A percentile compares a stretch with the other conserved stretches of the same genome.
Evolutionary conservation across 2,329 filamentous ascomycete genomes (phyloP).

Genomic region (Exophiala sp.): DNA sequence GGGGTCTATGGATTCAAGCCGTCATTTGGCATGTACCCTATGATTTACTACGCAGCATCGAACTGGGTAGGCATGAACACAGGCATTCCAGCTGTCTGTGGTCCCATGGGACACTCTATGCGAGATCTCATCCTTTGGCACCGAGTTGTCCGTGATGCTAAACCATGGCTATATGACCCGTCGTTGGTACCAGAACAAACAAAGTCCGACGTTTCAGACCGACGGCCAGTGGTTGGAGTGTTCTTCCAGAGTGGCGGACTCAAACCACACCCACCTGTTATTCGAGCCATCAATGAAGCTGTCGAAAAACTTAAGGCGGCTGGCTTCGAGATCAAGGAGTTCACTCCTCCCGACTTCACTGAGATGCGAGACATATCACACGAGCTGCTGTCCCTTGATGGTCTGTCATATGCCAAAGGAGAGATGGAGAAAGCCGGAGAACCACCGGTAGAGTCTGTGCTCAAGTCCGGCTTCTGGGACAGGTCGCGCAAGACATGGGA

Average conservation of each 20-base stretch:
- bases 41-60: slow-evolving; percentile 8
- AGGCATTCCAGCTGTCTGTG: slow-evolving; percentile 49
- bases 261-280: slow-evolving; percentile 61
- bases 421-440: slow-evolving; percentile 34
- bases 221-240: slow-evolving; percentile 59
- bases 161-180: slow-evolving; percentile 54
- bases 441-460: slow-evolving; percentile 34
- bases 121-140: slow-evolving; percentile 45
- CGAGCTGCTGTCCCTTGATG: slow-evolving; percentile 37
- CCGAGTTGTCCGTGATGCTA: slow-evolving; percentile 38
- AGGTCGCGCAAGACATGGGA: slow-evolving; percentile 34
- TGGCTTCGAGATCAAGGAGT: slow-evolving; percentile 33
- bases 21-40: slow-evolving; percentile 39
- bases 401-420: slow-evolving; percentile 34
- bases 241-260: slow-evolving; percentile 44
- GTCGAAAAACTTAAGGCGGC: slow-evolving; percentile 39
- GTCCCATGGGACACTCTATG: slow-evolving; percentile 53
- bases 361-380: slow-evolving; percentile 33
- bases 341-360: slow-evolving; percentile 33
- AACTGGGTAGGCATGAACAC: slow-evolving; percentile 12
- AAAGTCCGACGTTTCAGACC: slow-evolving; percentile 25
- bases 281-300: slow-evolving; percentile 45
- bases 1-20: slow-evolving; percentile 52
- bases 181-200: slow-evolving; percentile 45
- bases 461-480: slow-evolving; percentile 36